These are phyloP conservation scores for Jackrogersella multiformis DNA, from an alignment of 495 filamentous ascomycete genomes.

Conservation along the genomic window DNA sequence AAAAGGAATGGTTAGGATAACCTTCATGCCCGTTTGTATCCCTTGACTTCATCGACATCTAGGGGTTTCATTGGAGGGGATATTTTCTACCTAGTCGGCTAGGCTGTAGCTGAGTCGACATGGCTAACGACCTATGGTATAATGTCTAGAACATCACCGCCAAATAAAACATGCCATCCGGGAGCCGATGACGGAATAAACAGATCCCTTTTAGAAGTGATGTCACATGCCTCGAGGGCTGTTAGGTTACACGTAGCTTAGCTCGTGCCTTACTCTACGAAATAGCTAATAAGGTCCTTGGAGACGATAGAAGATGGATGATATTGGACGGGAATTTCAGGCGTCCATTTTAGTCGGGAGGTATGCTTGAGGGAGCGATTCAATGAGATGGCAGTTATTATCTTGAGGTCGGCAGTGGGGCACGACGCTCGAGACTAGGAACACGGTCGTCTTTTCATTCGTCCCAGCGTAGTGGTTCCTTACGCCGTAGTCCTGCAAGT, in stretches of 20 bases:
- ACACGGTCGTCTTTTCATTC: constrained; percentile 33
- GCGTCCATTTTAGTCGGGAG: constrained; percentile 16
- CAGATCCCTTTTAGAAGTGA: constrained; percentile 7
- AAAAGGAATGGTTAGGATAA: constrained; percentile 12
- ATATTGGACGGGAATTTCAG: constrained; percentile 28
- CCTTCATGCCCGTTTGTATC: constrained; percentile 19
- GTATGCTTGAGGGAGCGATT: constrained; percentile 18
- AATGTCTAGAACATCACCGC: constrained; percentile 8
- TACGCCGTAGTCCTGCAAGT: constrained; percentile 43
- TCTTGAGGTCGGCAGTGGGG: constrained; percentile 38
- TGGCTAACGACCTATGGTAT: background rate
- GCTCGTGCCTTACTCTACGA: constrained; percentile 29
- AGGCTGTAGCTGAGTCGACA: constrained; percentile 19
- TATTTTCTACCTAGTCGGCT: constrained; percentile 12
- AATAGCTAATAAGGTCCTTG: constrained; percentile 17
- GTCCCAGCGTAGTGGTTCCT: constrained; percentile 43
- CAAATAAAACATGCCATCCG: constrained; percentile 18
- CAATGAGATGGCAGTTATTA: constrained; percentile 24
- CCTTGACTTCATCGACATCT: constrained; percentile 22
- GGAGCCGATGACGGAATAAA: constrained; percentile 29
- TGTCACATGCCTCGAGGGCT: constrained; percentile 27
- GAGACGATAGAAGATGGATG: constrained; percentile 13
- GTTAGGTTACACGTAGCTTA: constrained; percentile 31
- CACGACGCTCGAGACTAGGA: constrained; percentile 36
- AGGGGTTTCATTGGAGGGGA: constrained; percentile 20